Percentiles rank a stretch among this genome's conserved stretches.
Conservation (phyloP, 2,329 filamentous ascomycete genomes). For the Fusarium acutatum region DNA sequence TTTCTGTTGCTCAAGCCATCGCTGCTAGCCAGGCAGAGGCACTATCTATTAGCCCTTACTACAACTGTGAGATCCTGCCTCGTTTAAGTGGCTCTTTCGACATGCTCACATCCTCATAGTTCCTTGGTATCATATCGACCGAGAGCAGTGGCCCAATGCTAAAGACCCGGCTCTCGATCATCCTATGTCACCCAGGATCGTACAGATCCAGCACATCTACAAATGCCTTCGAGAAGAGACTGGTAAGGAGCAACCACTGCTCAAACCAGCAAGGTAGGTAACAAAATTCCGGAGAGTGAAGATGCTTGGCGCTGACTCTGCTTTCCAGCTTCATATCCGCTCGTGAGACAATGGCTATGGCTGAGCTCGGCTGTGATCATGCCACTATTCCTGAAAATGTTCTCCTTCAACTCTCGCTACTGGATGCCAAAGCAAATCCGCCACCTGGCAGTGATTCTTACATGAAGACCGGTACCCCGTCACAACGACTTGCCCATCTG, state of each 20-base stretch:
- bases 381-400: neutral
- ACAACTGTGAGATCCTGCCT: neutral
- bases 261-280: conserved; percentile 1
- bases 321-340: neutral
- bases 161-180: conserved; percentile 8
- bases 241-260: neutral
- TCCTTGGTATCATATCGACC: neutral
- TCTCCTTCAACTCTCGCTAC: neutral
- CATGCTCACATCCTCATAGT: neutral
- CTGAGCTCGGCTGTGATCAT: neutral
- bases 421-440: neutral
- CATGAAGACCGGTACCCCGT: neutral
- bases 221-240: neutral
- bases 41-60: neutral
- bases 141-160: neutral
- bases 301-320: neutral
- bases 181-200: conserved; percentile 2
- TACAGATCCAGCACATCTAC: neutral
- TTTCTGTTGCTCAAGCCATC: neutral
- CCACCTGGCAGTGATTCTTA: neutral
- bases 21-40: neutral
- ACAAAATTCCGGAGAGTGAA: fast-evolving
- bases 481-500: neutral
- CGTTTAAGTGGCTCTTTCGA: fast-evolving
- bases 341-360: neutral